These are phyloP conservation scores for Cylindrodendrum hubeiense DNA, from an alignment of 2,329 filamentous ascomycete species.

Conservation along the genomic window DNA sequence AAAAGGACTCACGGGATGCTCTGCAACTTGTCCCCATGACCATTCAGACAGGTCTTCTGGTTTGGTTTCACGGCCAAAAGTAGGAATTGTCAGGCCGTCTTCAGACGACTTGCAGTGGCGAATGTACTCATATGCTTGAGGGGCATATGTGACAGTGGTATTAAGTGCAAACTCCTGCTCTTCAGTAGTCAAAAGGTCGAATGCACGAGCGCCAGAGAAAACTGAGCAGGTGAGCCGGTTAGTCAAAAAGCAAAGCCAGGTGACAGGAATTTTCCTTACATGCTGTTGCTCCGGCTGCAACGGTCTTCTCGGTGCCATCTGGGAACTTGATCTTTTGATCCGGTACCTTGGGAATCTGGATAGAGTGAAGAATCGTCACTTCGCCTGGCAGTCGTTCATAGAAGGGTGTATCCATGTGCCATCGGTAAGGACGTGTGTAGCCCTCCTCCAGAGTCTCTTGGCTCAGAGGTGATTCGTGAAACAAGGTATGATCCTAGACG, in stretches of 20 bases:
- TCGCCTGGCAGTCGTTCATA: slow-evolving; percentile 14
- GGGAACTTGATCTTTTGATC: slow-evolving; percentile 19
- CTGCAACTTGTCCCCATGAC: slow-evolving; percentile 16
- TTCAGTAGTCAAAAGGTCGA: slow-evolving; percentile 9
- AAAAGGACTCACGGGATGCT: slow-evolving; percentile 6
- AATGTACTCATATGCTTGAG: slow-evolving; percentile 20
- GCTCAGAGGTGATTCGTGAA: slow-evolving; percentile 5
- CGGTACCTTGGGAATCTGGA: slow-evolving; percentile 1
- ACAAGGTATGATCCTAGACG: slow-evolving; percentile 17
- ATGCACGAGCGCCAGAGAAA: slow-evolving; percentile 16
- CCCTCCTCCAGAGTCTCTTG: neutral
- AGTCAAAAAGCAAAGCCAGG: neutral
- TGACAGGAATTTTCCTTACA: neutral
- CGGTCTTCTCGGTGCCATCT: slow-evolving; percentile 8
- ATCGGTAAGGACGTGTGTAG: slow-evolving; percentile 18
- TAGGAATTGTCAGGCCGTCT: slow-evolving; percentile 10
- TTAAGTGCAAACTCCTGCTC: slow-evolving; percentile 20
- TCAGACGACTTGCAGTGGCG: slow-evolving; percentile 17
- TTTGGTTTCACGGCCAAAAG: slow-evolving; percentile 3
- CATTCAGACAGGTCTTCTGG: slow-evolving; percentile 11
- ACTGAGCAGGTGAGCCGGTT: neutral
- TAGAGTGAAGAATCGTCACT: slow-evolving; percentile 17
- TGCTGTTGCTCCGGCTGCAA: slow-evolving; percentile 15
- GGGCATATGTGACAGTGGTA: slow-evolving; percentile 17
- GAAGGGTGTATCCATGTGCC: slow-evolving; percentile 21